Conservation (phyloP, 2,329 filamentous ascomycete species). For the Pseudocercospora cruenta region DNA sequence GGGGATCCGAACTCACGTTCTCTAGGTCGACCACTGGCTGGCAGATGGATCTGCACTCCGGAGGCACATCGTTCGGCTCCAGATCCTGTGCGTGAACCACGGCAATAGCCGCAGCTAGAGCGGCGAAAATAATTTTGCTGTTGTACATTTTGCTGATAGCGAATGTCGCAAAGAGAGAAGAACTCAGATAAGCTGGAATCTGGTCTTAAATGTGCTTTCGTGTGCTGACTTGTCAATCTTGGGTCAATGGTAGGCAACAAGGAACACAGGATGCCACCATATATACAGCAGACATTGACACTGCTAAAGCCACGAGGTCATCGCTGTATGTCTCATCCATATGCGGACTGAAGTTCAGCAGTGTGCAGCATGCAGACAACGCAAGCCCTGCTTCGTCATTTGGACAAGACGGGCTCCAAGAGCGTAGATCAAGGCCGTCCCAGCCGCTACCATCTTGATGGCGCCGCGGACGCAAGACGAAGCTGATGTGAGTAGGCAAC, state of each 20-base stretch:
- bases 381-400: slow-evolving; percentile 21
- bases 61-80: slow-evolving; percentile 18
- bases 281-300: background rate
- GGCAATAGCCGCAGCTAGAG: slow-evolving; percentile 18
- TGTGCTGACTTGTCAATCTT: background rate
- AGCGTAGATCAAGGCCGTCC: slow-evolving; percentile 6
- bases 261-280: slow-evolving; percentile 1
- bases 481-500: slow-evolving; percentile 2
- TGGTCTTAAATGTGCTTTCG: background rate
- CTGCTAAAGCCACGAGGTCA: background rate
- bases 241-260: background rate
- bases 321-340: background rate
- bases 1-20: slow-evolving; percentile 9
- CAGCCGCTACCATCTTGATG: slow-evolving; percentile 1
- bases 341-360: slow-evolving; percentile 8
- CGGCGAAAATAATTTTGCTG: slow-evolving; percentile 12
- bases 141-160: slow-evolving; percentile 19
- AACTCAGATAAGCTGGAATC: background rate
- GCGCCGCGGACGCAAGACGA: background rate
- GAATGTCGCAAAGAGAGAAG: slow-evolving; percentile 6
- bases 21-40: slow-evolving; percentile 16
- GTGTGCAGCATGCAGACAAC: slow-evolving; percentile 7
- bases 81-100: slow-evolving; percentile 20
- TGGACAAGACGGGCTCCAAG: slow-evolving; percentile 12
- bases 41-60: slow-evolving; percentile 17